Conservation (phyloP, 1,284 basidiomycete genomes). For the Moesziomyces aphidis region DNA sequence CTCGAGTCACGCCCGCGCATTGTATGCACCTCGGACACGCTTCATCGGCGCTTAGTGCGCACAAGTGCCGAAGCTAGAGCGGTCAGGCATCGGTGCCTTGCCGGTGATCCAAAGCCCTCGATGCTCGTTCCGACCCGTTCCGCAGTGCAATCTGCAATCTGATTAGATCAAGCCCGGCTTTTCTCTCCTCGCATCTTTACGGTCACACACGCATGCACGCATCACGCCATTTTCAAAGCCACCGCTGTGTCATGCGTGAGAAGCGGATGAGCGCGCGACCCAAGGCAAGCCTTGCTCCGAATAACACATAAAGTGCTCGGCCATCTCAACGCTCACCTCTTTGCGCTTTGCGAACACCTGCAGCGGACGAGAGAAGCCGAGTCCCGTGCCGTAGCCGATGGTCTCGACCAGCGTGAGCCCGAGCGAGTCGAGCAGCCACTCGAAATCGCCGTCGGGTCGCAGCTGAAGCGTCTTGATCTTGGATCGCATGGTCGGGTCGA, state of each 20-base stretch:
- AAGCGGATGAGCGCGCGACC: conserved; percentile 11
- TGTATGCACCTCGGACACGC: too few species aligned
- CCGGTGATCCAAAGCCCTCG: too few species aligned
- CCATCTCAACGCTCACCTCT: not conserved
- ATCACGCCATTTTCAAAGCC: not conserved
- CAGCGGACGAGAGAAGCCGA: conserved; percentile 25
- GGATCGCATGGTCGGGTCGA: conserved; percentile 11
- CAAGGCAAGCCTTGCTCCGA: conserved; percentile 4
- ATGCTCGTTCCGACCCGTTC: not conserved
- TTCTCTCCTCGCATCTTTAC: not conserved
- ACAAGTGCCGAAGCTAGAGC: not conserved
- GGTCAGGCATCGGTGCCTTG: too few species aligned
- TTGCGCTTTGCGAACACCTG: conserved; percentile 22
- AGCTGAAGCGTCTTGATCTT: conserved; percentile 30
- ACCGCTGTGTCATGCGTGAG: not conserved
- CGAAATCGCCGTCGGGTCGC: conserved; percentile 33
- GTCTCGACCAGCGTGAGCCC: conserved; percentile 9
- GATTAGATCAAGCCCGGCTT: not conserved
- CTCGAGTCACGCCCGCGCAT: not conserved
- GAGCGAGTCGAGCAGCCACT: conserved; percentile 23
- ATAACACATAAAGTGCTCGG: not conserved
- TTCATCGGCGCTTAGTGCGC: not conserved
- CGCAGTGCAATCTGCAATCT: not conserved
- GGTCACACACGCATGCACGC: not conserved
- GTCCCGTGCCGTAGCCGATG: conserved; percentile 15